Evolutionary conservation across 2,329 filamentous ascomycete species (phyloP).

Genomic region (Venturia aucupariae): DNA sequence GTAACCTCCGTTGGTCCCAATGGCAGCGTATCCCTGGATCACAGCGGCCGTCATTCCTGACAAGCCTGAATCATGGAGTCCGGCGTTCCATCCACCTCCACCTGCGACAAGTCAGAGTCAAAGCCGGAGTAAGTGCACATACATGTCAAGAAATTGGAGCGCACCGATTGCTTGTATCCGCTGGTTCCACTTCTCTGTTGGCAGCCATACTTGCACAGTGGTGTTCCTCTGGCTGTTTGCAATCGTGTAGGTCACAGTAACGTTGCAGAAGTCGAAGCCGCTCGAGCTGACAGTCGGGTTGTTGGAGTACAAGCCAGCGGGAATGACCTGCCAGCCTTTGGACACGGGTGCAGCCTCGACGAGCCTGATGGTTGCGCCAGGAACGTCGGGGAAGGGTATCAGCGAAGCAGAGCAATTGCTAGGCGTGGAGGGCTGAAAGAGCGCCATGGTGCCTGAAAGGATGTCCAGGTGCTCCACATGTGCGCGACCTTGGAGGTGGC

Average conservation of each 20-base stretch:
- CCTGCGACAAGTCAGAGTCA: conserved; percentile 15
- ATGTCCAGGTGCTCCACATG: not conserved
- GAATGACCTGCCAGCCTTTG: conserved; percentile 17
- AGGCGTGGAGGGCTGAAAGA: not conserved
- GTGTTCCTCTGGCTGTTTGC: conserved; percentile 16
- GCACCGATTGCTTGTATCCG: conserved; percentile 22
- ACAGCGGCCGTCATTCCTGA: conserved; percentile 22
- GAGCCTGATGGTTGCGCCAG: conserved; percentile 17
- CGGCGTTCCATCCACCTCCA: conserved; percentile 24
- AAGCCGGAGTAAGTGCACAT: no score
- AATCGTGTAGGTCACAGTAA: conserved; percentile 19
- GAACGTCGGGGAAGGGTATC: not conserved
- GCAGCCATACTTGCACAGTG: conserved; percentile 23
- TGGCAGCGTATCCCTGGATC: conserved; percentile 24
- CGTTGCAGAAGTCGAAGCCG: conserved; percentile 18
- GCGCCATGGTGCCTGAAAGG: not conserved
- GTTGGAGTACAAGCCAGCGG: conserved; percentile 16
- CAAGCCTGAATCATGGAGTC: conserved; percentile 20
- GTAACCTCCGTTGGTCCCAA: conserved; percentile 26
- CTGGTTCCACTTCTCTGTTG: conserved; percentile 25
- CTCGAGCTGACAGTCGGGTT: conserved; percentile 9
- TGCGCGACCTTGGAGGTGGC: not conserved
- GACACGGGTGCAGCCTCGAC: conserved; percentile 17
- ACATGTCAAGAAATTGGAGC: no score
- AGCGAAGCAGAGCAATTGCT: conserved; percentile 1